Evolutionary conservation across 1,284 basidiomycete genomes (phyloP).

Genomic region (Grifola frondosa): DNA sequence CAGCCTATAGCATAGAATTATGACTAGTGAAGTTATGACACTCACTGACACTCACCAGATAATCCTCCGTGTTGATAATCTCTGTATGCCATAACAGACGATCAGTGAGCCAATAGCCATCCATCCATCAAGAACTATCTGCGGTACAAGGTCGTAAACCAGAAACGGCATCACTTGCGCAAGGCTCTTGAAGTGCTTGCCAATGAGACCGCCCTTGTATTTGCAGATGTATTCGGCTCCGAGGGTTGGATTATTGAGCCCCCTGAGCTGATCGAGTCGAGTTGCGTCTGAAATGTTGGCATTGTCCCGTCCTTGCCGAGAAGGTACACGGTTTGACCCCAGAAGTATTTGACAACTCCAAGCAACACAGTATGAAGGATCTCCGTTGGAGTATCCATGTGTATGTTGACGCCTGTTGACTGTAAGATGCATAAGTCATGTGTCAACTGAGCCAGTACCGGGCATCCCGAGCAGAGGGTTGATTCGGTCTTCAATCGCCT

Average conservation of each 20-base stretch:
- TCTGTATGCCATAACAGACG: slow-evolving; percentile 27
- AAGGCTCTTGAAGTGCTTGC: slow-evolving; percentile 31
- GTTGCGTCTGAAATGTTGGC: slow-evolving; percentile 3
- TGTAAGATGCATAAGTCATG: background rate
- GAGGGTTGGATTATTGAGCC: slow-evolving; percentile 12
- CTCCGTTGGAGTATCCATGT: slow-evolving; percentile 31
- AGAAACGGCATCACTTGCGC: slow-evolving; percentile 28
- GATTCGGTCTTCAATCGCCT: slow-evolving; percentile 15
- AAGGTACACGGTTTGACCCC: slow-evolving; percentile 21
- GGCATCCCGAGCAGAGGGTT: slow-evolving; percentile 9
- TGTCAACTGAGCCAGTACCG: background rate
- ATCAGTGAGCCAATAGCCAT: slow-evolving; percentile 19
- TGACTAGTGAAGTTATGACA: no score
- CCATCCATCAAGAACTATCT: slow-evolving; percentile 22
- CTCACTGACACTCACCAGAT: slow-evolving; percentile 26
- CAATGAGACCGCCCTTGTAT: slow-evolving; percentile 26
- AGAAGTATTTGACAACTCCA: slow-evolving; percentile 35
- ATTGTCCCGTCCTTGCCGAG: background rate
- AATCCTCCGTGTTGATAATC: slow-evolving; percentile 21
- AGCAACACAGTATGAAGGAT: slow-evolving; percentile 33
- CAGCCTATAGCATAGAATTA: slow-evolving; percentile 4
- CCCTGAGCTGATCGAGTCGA: slow-evolving; percentile 11
- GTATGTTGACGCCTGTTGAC: slow-evolving; percentile 15
- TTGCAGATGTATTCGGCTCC: slow-evolving; percentile 20
- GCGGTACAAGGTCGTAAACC: slow-evolving; percentile 23